Evolutionary conservation across 1,139 yeast genomes (phyloP), one percentile per base, ranked within the genome.

Genomic region (Geotrichum fermentans): DNA sequence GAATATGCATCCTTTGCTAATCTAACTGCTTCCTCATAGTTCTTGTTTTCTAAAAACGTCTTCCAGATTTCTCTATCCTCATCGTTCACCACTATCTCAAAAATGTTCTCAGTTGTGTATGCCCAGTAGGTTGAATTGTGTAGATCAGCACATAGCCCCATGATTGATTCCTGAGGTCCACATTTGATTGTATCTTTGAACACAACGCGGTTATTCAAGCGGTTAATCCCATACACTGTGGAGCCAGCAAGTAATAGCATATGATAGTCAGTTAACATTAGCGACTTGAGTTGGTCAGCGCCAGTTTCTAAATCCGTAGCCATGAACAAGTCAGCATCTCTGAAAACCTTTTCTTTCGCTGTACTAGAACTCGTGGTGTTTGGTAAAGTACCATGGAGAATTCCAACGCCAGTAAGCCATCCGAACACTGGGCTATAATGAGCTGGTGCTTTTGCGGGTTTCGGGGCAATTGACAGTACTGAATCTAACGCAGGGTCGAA

Each of bases 61-160:
- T 76, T 77, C 96, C 97, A 88, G 3, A 89, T 82, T 21, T 86
- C 83, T 4, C 75, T 70, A 5, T 80, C 73, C 62, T 92, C 97
- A 57, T 84, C 77, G 29, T 73, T 75, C 8, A 86, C 71, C 2
- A 86, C 73, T 8, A 94, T 67, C 62, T 94, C 96, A 59, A 74
- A 82, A 10, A 87, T 75, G 42, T 65, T 70, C 2, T 64, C 58
- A 21, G 67, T 62, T 0, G 85, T 74, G 56, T 68, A 80, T 2
- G 79, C 65, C 92, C 92, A 83, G 56, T 68, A 81, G 0, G 87
- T 82, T 3, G 71, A 64, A 21, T 72, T 69, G 2, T 65, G 55
- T 47, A 71, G 68, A 62, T 90, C 97, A 3, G 79, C 75, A 1
- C 79, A 67, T 2, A 84, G 63, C 0, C 92, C 92, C 4, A 75